Conservation (phyloP, 768 basidiomycete genomes). For the Neoboletus magnificus region DNA sequence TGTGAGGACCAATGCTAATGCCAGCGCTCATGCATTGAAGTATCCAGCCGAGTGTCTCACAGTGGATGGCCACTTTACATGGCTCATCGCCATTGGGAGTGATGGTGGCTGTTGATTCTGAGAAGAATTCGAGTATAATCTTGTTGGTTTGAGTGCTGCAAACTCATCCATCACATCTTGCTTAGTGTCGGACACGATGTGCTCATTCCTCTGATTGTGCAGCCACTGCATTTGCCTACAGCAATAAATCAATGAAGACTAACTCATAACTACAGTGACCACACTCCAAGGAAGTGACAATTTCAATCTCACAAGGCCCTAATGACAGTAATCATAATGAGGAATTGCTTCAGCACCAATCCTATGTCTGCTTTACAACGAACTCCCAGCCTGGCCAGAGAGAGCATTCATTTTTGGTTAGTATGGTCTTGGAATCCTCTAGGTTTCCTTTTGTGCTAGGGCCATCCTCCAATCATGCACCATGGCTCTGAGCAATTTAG, state of each 20-base stretch:
- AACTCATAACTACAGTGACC: no score
- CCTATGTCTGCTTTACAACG: no score
- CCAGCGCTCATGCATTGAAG: conserved; percentile 1
- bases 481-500: no score
- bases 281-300: no score
- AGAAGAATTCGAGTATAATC: conserved; percentile 42
- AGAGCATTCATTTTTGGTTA: no score
- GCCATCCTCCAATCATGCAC: no score
- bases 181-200: neutral
- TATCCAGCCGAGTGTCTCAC: conserved; percentile 5
- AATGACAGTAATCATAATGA: no score
- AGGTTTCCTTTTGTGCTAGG: no score
- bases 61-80: conserved; percentile 7
- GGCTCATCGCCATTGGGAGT: conserved; percentile 9
- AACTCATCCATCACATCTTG: conserved; percentile 72
- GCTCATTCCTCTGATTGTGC: neutral
- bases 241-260: neutral
- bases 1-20: conserved; percentile 11
- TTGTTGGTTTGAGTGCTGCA: conserved; percentile 75
- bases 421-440: no score
- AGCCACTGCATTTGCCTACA: conserved; percentile 4
- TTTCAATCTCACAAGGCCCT: no score
- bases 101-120: conserved; percentile 25
- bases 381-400: no score
- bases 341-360: no score